These are phyloP conservation scores for Albophoma yamanashiensis DNA, from an alignment of 2,329 filamentous ascomycete genomes.

Conservation along the genomic window DNA sequence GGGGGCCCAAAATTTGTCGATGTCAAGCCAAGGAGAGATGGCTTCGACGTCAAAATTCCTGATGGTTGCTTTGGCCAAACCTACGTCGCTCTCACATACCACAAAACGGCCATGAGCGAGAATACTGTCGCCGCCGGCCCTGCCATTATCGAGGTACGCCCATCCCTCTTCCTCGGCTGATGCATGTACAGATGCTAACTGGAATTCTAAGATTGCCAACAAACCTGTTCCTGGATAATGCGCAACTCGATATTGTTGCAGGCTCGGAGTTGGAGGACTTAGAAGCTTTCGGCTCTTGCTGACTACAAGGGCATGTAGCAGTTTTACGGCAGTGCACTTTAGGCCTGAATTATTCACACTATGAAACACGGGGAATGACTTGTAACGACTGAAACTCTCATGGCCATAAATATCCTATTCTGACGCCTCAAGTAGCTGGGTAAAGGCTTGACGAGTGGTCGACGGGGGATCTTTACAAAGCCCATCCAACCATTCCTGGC, in stretches of 20 bases:
- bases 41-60: conserved; percentile 8
- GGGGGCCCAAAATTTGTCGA: conserved; percentile 4
- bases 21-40: neutral
- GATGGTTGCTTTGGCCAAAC: conserved; percentile 18
- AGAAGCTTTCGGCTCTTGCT: too few relatives aligned
- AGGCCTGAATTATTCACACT: too few relatives aligned
- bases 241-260: too few relatives aligned
- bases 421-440: too few relatives aligned
- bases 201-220: neutral
- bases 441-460: conserved; percentile 32
- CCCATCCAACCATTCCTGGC: conserved; percentile 20
- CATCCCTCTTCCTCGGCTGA: neutral
- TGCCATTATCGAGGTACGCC: conserved; percentile 18
- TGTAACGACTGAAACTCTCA: too few relatives aligned
- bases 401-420: too few relatives aligned
- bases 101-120: conserved; percentile 20
- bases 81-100: conserved; percentile 22
- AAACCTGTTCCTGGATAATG: neutral
- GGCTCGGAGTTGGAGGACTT: neutral
- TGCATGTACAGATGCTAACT: neutral
- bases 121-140: conserved; percentile 24
- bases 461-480: conserved; percentile 32
- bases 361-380: too few relatives aligned
- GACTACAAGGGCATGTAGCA: neutral
- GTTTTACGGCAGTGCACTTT: too few relatives aligned